phyloP scores from a whole-genome alignment of 1,139 yeast genomes.

The Blastobotrys petasosporus region DNA sequence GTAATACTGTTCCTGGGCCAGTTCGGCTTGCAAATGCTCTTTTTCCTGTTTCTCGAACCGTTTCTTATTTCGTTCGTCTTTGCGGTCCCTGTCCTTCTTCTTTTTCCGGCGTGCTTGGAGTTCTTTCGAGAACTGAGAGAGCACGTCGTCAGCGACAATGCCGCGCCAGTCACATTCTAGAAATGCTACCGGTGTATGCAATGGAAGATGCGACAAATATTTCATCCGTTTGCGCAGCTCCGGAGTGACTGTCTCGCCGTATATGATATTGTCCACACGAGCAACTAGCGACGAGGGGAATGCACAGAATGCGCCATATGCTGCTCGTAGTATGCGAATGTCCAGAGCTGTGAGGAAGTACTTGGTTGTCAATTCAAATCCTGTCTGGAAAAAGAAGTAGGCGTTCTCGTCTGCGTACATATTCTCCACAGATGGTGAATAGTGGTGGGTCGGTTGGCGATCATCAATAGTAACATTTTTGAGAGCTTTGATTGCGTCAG shows the following conservation, averaged over 20 bases:
- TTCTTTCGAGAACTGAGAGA: slow-evolving; percentile 53
- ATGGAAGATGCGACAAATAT: slow-evolving; percentile 74
- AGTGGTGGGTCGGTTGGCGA: no score
- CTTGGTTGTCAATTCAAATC: slow-evolving; percentile 57
- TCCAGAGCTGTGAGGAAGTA: slow-evolving; percentile 76
- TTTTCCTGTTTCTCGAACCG: slow-evolving; percentile 62
- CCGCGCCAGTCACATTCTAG: slow-evolving; percentile 80
- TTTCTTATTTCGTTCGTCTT: slow-evolving; percentile 60
- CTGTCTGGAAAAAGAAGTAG: slow-evolving; percentile 65
- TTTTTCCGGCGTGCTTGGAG: slow-evolving; percentile 53
- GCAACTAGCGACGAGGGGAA: slow-evolving; percentile 63
- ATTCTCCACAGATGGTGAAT: not conserved
- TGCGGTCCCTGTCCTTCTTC: slow-evolving; percentile 47
- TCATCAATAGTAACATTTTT: no score
- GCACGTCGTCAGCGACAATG: slow-evolving; percentile 46
- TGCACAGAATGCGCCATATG: slow-evolving; percentile 54
- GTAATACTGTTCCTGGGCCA: slow-evolving; percentile 23
- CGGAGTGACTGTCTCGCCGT: slow-evolving; percentile 51
- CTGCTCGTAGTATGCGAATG: slow-evolving; percentile 58
- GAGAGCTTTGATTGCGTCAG: no score
- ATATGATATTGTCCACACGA: slow-evolving; percentile 62
- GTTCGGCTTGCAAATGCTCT: slow-evolving; percentile 25
- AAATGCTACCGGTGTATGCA: slow-evolving; percentile 78
- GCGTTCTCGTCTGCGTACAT: slow-evolving; percentile 36
- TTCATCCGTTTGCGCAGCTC: slow-evolving; percentile 58